Conservation (phyloP, 1,139 yeast genomes). For the Candida pseudoviswanathii region DNA sequence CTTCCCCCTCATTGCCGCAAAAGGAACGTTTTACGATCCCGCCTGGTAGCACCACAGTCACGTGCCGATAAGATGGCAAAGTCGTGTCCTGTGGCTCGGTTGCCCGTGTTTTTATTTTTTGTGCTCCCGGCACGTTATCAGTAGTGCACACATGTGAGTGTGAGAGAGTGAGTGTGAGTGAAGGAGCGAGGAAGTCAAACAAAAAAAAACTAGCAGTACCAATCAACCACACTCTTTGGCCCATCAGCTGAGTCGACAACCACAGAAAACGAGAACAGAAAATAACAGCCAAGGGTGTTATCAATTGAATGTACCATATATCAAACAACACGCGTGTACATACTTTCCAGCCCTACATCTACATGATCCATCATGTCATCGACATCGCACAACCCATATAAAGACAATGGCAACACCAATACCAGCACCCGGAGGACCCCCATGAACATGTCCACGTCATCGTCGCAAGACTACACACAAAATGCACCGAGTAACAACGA, state of each 20-base stretch:
- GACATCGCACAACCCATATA: conserved; percentile 6
- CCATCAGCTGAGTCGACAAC: background rate
- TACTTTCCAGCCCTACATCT: background rate
- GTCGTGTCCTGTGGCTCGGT: too few relatives aligned
- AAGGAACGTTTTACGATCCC: too few relatives aligned
- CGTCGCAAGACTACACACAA: conserved; percentile 1
- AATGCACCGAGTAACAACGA: conserved; percentile 26
- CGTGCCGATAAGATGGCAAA: too few relatives aligned
- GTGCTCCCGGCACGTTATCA: too few relatives aligned
- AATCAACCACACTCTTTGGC: background rate
- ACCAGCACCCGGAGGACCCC: background rate
- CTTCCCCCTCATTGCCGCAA: too few relatives aligned
- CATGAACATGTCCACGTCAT: background rate
- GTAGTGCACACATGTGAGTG: too few relatives aligned
- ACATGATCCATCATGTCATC: conserved; percentile 1
- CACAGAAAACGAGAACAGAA: background rate
- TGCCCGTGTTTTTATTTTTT: too few relatives aligned
- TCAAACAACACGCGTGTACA: background rate
- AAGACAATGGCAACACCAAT: conserved; percentile 1
- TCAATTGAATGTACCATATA: background rate
- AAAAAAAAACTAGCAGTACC: background rate
- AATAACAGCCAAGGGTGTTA: background rate
- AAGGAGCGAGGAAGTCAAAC: too few relatives aligned
- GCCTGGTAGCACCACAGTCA: too few relatives aligned
- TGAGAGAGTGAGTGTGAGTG: too few relatives aligned